phyloP scores from a whole-genome alignment of 257 asterid genomes.

The Penstemon barbatus region DNA sequence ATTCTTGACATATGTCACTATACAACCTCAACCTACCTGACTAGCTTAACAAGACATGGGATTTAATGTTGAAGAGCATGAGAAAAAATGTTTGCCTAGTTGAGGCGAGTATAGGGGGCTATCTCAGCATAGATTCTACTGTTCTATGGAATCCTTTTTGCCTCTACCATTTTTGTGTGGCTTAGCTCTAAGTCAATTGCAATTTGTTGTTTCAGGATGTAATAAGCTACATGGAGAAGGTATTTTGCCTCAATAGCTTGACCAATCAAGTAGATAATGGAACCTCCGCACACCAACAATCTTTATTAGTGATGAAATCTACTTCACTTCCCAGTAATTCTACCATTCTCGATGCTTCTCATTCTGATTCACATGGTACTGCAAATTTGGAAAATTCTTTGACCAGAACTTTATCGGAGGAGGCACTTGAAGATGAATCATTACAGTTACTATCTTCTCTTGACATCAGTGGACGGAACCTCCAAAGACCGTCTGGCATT shows the following conservation, averaged over 20 bases:
- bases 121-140: conserved; percentile 8
- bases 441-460: conserved; percentile 65
- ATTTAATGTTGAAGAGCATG: conserved; percentile 11
- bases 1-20: too few species aligned
- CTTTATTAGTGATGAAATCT: conserved; percentile 48
- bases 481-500: conserved; percentile 53
- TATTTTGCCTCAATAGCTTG: conserved; percentile 54
- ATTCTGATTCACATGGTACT: conserved; percentile 48
- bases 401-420: conserved; percentile 67
- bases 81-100: conserved; percentile 1
- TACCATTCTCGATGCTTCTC: conserved; percentile 46
- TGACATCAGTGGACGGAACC: conserved; percentile 49
- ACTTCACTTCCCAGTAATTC: conserved; percentile 46
- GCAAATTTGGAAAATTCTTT: conserved; percentile 61
- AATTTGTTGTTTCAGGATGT: conserved; percentile 68
- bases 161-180: neutral
- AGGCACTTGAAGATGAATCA: conserved; percentile 78
- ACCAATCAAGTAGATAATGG: conserved; percentile 66
- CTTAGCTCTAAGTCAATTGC: conserved; percentile 23
- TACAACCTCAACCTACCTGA: neutral
- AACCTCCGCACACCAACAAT: conserved; percentile 49
- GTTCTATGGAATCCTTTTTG: neutral
- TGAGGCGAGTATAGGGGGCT: neutral
- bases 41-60: neutral
- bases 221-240: conserved; percentile 84